Evolutionary conservation across 495 filamentous ascomycete genomes (phyloP), one percentile per base, ranked within the genome.

Genomic region (Hypoxylon fuscum): DNA sequence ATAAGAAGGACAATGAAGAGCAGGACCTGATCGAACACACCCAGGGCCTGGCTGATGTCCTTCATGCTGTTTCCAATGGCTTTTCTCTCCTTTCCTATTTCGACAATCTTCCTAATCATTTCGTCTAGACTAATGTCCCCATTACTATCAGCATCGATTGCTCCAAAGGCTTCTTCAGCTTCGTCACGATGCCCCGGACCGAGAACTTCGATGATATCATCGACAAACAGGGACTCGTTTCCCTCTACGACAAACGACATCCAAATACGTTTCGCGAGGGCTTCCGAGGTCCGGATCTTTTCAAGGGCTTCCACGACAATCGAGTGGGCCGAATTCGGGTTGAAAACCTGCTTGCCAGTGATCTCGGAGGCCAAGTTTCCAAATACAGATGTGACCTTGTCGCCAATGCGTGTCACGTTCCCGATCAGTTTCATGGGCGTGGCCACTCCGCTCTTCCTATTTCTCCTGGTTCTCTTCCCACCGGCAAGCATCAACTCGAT

Each of bases 221-320:
- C 92, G 22, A 81, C 72, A 59, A 82, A 93, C 22, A 98, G 79
- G 5, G 89, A 77, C 35, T 96, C 89, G 37, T 87, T 86, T 41
- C 91, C 94, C 73, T 97, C 93, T 12, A 93, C 85, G 9, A 97
- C 95, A 70, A 97, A 97, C 1, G 92, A 96, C 92, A 97, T 96
- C 95, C 95, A 98, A 56, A 98, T 86, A 71, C 95, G 88, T 61
- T 86, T 88, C 5, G 93, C 95, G 58, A 98, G 76, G 21, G 94
- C 95, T 75, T 97, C 94, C 2, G 92, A 89, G 18, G 89, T 90
- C 34, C 81, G 79, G 35, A 85, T 86, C 66, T 90, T 92, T 70
- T 96, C 93, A 49, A 98, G 80, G 2, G 94, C 95, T 64, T 96
- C 85, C 8, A 96, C 79, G 3, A 97, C 91, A 43, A 96, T 85